These are phyloP conservation scores for Lachancea sp. DNA, from an alignment of 805 yeast species.

Conservation along the genomic window DNA sequence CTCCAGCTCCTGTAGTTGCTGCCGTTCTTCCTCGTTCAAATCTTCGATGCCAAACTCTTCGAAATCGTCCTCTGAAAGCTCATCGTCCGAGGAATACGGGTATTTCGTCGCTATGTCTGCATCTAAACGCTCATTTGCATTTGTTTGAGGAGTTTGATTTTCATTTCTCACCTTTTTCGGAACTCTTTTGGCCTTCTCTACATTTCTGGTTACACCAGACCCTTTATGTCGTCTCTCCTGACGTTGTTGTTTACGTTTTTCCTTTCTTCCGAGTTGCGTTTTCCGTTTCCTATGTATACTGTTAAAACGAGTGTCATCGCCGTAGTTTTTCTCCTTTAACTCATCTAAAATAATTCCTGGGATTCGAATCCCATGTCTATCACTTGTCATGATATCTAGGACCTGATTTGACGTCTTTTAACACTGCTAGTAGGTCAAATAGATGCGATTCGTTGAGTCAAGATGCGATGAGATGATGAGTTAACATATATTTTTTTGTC, in stretches of 20 bases:
- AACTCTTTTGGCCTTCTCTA: conserved; percentile 5
- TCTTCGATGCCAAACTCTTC: conserved; percentile 39
- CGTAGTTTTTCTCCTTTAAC: conserved; percentile 41
- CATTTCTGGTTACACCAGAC: not conserved
- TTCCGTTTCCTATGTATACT: conserved; percentile 33
- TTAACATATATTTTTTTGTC: too few species aligned
- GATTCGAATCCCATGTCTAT: conserved; percentile 43
- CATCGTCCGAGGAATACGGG: conserved; percentile 38
- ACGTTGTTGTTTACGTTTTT: conserved; percentile 38
- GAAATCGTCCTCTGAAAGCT: conserved; percentile 38
- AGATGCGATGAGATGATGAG: too few species aligned
- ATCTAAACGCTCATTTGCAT: not conserved
- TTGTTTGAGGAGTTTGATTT: conserved; percentile 7
- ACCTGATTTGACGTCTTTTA: too few species aligned
- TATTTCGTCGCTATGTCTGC: conserved; percentile 12
- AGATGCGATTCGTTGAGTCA: too few species aligned
- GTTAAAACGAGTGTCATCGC: conserved; percentile 36
- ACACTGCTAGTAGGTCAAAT: too few species aligned
- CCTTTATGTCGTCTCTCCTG: conserved; percentile 20
- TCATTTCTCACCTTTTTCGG: not conserved
- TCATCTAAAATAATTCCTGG: conserved; percentile 53
- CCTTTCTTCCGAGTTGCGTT: conserved; percentile 35
- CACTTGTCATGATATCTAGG: not conserved
- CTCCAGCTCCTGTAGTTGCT: conserved; percentile 25
- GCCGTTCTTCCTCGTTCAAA: conserved; percentile 32